phyloP scores from a whole-genome alignment of 1,139 yeast species.

The Yamadazyma songkhlaensis region DNA sequence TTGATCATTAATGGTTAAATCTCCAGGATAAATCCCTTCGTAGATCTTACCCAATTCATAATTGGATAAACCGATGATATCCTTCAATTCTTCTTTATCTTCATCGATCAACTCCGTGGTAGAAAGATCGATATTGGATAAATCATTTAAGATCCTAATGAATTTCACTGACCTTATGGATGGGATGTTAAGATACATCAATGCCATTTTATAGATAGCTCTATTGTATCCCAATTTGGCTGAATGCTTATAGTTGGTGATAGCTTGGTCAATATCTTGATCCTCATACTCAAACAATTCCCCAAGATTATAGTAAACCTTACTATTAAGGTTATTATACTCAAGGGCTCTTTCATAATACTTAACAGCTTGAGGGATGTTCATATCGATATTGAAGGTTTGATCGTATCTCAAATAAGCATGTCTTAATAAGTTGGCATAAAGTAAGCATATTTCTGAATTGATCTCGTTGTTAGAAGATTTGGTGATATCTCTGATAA shows the following conservation, averaged over 20 bases:
- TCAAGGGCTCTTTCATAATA: constrained; percentile 35
- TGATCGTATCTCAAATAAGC: constrained; percentile 35
- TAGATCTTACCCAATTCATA: constrained; percentile 65
- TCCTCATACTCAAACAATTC: constrained; percentile 39
- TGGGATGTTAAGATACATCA: constrained; percentile 37
- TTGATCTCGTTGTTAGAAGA: constrained; percentile 23
- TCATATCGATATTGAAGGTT: constrained; percentile 35
- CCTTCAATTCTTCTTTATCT: constrained; percentile 42
- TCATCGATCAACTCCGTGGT: constrained; percentile 37
- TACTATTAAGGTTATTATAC: constrained; percentile 31
- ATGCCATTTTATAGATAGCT: constrained; percentile 43
- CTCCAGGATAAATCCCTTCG: constrained; percentile 62
- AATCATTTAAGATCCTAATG: constrained; percentile 36
- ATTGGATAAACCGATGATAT: constrained; percentile 41
- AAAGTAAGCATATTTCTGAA: constrained; percentile 32
- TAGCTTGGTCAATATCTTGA: constrained; percentile 31
- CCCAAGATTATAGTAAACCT: constrained; percentile 39
- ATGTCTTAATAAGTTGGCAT: constrained; percentile 40
- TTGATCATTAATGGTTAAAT: constrained; percentile 34
- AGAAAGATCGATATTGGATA: constrained; percentile 35
- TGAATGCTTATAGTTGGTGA: constrained; percentile 34
- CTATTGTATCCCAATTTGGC: constrained; percentile 44
- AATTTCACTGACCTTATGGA: constrained; percentile 33
- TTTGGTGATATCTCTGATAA: constrained; percentile 34
- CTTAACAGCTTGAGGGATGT: constrained; percentile 28